phyloP scores from a whole-genome alignment of 176 grass and related monocot genomes.

The Oryza glaberrima region DNA sequence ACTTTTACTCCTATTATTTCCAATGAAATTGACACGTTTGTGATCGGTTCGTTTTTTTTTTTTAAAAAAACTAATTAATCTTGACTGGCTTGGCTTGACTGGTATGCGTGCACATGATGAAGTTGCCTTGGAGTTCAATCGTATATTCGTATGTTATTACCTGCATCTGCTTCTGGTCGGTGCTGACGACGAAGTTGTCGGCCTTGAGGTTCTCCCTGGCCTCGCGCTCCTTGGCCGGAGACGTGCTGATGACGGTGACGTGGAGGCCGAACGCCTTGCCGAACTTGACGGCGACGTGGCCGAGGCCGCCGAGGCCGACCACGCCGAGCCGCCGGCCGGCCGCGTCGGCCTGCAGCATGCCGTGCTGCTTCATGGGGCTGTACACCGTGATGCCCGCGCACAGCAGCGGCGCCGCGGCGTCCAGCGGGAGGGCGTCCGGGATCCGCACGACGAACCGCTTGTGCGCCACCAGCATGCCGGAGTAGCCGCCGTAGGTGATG shows the following conservation, averaged over 20 bases:
- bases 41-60: too few relatives aligned
- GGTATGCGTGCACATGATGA: too few relatives aligned
- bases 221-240: slow-evolving; percentile 72
- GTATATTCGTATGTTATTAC: slow-evolving; percentile 1
- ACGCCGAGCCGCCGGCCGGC: slow-evolving; percentile 63
- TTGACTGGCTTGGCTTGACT: background rate
- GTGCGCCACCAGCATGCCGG: slow-evolving; percentile 65
- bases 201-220: slow-evolving; percentile 58
- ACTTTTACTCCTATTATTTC: too few relatives aligned
- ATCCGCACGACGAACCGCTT: slow-evolving; percentile 65
- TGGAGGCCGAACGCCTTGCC: slow-evolving; percentile 72
- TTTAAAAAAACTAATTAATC: too few relatives aligned
- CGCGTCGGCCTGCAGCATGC: slow-evolving; percentile 44
- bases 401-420: slow-evolving; percentile 63
- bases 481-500: slow-evolving; percentile 92
- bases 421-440: slow-evolving; percentile 60
- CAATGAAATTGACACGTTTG: too few relatives aligned
- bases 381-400: slow-evolving; percentile 80
- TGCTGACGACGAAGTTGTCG: slow-evolving; percentile 70
- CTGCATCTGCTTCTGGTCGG: slow-evolving; percentile 58
- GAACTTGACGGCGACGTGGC: slow-evolving; percentile 72
- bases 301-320: slow-evolving; percentile 73
- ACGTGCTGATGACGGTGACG: slow-evolving; percentile 69
- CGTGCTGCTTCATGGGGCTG: slow-evolving; percentile 73
- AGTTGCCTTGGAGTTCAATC: background rate